Percentiles rank a stretch among this genome's conserved stretches.
These are phyloP conservation scores for Meripilus lineatus DNA, from an alignment of 1,284 basidiomycete genomes.

Conservation along the genomic window DNA sequence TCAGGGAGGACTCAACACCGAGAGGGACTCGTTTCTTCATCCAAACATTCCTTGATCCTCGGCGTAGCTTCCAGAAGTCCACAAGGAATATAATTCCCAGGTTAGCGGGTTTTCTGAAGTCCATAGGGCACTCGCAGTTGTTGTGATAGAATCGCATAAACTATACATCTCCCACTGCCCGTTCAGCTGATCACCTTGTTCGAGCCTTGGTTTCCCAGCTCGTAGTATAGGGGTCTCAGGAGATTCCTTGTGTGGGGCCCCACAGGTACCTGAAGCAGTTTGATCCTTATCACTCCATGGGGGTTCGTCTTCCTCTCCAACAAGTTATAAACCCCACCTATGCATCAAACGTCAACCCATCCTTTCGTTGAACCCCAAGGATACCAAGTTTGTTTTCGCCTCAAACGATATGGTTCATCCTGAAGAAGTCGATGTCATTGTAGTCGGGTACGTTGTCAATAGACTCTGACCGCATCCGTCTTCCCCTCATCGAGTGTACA, in stretches of 20 bases:
- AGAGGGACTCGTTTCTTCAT: too few relatives aligned
- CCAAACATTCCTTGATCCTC: too few relatives aligned
- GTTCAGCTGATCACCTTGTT: conserved; percentile 1
- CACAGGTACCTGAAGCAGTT: too few relatives aligned
- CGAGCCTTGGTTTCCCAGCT: conserved; percentile 2
- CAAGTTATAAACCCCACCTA: neutral
- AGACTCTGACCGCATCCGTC: neutral
- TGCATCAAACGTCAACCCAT: neutral
- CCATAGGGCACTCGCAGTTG: too few relatives aligned
- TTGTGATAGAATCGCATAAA: conserved; percentile 5
- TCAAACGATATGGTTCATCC: conserved; percentile 41
- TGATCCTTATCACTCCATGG: too few relatives aligned
- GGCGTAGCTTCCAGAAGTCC: too few relatives aligned
- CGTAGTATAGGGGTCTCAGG: neutral
- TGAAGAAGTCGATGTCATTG: conserved; percentile 72
- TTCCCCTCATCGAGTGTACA: conserved; percentile 21
- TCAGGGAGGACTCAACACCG: neutral
- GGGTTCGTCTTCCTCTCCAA: too few relatives aligned
- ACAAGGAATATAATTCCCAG: too few relatives aligned
- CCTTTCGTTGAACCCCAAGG: neutral
- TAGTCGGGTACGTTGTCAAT: conserved; percentile 36
- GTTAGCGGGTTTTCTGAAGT: too few relatives aligned
- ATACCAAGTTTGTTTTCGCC: neutral
- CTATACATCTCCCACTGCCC: neutral
- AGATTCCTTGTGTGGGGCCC: neutral